These are phyloP conservation scores for Clitopilus hobsonii DNA, from an alignment of 768 basidiomycete genomes.

Conservation along the genomic window DNA sequence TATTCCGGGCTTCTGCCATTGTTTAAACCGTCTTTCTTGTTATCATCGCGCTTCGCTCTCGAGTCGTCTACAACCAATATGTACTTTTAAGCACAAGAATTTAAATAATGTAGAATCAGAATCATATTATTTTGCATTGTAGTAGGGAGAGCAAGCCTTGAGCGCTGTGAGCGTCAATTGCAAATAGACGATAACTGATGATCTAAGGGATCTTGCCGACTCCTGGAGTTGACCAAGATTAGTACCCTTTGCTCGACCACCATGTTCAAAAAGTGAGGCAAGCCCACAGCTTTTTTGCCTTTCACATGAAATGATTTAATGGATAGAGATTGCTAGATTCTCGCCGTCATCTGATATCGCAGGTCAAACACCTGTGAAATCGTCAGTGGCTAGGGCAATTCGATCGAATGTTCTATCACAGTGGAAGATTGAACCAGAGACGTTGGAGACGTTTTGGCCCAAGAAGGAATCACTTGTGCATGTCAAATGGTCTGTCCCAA, in stretches of 20 bases:
- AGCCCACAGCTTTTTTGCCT: conserved; percentile 6
- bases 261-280: conserved; percentile 74
- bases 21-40: conserved; percentile 22
- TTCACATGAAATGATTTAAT: conserved; percentile 1
- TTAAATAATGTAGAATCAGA: conserved; percentile 36
- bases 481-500: conserved; percentile 81
- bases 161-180: neutral
- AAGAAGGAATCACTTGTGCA: conserved; percentile 95
- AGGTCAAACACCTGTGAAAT: conserved; percentile 87
- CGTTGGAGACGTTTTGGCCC: conserved; percentile 91
- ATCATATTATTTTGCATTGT: conserved; percentile 3
- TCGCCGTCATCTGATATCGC: conserved; percentile 75
- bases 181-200: neutral
- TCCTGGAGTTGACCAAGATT: neutral
- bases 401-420: conserved; percentile 76
- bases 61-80: conserved; percentile 28
- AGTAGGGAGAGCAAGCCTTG: conserved; percentile 1
- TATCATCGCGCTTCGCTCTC: conserved; percentile 21
- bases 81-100: conserved; percentile 34
- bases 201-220: neutral
- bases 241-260: conserved; percentile 5
- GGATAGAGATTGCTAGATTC: conserved; percentile 43
- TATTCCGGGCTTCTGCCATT: conserved; percentile 19
- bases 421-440: conserved; percentile 76
- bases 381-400: conserved; percentile 89